Conservation (phyloP, 2,329 filamentous ascomycete genomes). For the Colletotrichum tanaceti region DNA sequence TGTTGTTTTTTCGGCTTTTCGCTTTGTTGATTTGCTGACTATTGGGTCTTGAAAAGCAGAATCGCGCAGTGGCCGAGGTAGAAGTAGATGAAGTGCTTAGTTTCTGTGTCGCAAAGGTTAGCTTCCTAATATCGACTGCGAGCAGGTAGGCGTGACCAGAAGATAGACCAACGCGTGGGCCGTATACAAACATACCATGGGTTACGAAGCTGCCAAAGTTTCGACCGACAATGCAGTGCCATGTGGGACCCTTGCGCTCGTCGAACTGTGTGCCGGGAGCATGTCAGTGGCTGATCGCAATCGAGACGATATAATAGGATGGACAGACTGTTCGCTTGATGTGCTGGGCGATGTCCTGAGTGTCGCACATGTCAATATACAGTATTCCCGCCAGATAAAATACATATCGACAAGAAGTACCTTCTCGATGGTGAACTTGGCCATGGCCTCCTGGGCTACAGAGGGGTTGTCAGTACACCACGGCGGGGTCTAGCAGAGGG, state of each 20-base stretch:
- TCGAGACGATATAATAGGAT: constrained; percentile 8
- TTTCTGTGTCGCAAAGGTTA: constrained; percentile 70
- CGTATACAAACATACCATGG: constrained; percentile 76
- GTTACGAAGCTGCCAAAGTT: constrained; percentile 99
- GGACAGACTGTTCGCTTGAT: constrained; percentile 88
- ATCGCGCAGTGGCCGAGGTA: constrained; percentile 99
- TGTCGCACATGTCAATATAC: constrained; percentile 28
- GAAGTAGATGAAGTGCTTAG: constrained; percentile 99
- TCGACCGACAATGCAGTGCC: constrained; percentile 98
- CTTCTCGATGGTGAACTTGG: constrained; percentile 72
- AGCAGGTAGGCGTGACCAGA: background rate
- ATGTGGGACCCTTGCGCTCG: constrained; percentile 95
- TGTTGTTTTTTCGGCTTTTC: constrained; percentile 4
- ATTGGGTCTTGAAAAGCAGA: constrained; percentile 99
- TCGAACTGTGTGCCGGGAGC: constrained; percentile 77
- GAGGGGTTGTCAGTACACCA: constrained; percentile 38
- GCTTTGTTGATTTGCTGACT: constrained; percentile 46
- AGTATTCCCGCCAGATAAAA: background rate
- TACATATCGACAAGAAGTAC: constrained; percentile 48
- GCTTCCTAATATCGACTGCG: no score
- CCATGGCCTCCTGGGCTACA: constrained; percentile 72
- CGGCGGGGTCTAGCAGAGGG: constrained; percentile 12
- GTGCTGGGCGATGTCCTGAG: constrained; percentile 90
- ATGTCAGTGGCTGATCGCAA: constrained; percentile 14
- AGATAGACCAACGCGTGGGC: background rate